These are phyloP conservation scores for Calonectria ilicicola DNA, from an alignment of 2,329 filamentous ascomycete genomes.

Conservation along the genomic window DNA sequence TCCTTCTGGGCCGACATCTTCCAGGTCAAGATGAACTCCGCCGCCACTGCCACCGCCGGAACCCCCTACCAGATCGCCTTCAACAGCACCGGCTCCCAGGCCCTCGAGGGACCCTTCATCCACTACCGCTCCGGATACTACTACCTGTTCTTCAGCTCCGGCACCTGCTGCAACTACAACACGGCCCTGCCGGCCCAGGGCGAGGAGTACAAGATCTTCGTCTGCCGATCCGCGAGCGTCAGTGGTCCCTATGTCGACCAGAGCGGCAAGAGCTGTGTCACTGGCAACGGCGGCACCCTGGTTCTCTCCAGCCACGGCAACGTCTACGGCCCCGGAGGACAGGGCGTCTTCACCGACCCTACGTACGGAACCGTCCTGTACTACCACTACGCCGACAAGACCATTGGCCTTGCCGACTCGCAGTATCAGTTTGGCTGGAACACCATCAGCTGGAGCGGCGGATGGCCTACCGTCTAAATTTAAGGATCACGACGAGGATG, in stretches of 20 bases:
- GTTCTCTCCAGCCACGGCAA: conserved; percentile 28
- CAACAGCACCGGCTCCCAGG: conserved; percentile 60
- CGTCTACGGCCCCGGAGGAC: conserved; percentile 26
- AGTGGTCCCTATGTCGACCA: conserved; percentile 69
- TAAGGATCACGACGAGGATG: neutral
- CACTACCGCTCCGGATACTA: conserved; percentile 68
- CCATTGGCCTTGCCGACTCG: conserved; percentile 62
- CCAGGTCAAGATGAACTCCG: conserved; percentile 63
- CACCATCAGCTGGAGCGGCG: conserved; percentile 53
- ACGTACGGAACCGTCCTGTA: conserved; percentile 67
- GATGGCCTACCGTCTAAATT: conserved; percentile 56
- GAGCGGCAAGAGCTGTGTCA: conserved; percentile 63
- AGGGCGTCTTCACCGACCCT: conserved; percentile 32
- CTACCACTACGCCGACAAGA: conserved; percentile 72
- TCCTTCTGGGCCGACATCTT: conserved; percentile 77
- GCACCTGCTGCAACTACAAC: conserved; percentile 73
- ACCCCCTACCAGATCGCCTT: conserved; percentile 62
- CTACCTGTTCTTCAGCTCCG: conserved; percentile 73
- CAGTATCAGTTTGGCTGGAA: conserved; percentile 62
- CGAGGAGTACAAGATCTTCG: conserved; percentile 74
- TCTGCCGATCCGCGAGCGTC: conserved; percentile 67
- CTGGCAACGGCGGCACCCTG: conserved; percentile 50
- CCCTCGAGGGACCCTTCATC: conserved; percentile 68
- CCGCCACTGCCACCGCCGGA: conserved; percentile 44
- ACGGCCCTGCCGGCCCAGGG: conserved; percentile 62